Evolutionary conservation across 2,329 filamentous ascomycete species (phyloP).

Genomic region (Fonsecaea monophora): DNA sequence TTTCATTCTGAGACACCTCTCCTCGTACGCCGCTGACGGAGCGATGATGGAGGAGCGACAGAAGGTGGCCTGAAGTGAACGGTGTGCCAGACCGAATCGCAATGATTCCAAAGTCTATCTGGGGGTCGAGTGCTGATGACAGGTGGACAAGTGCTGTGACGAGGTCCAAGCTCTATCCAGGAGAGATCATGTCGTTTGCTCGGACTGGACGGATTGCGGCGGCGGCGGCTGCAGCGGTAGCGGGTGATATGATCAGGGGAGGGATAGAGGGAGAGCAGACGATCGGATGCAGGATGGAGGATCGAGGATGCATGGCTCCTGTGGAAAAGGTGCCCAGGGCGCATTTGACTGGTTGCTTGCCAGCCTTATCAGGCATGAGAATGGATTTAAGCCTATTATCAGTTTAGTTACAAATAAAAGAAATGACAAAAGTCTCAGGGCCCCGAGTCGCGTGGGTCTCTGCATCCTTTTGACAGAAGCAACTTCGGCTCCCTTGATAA

Average conservation of each 20-base stretch:
- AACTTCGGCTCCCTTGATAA: conserved; percentile 5
- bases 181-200: conserved; percentile 2
- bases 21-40: not conserved
- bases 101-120: not conserved
- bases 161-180: not conserved
- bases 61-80: not conserved
- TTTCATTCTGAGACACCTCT: not conserved
- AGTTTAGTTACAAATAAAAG: not conserved
- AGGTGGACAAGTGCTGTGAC: not conserved
- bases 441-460: not conserved
- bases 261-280: not conserved
- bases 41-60: not conserved
- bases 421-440: not conserved
- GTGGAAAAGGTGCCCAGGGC: not conserved
- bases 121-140: not conserved
- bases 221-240: not conserved
- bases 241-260: not conserved
- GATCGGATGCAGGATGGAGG: not conserved
- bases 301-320: not conserved
- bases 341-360: not conserved
- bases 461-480: not conserved
- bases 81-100: not conserved
- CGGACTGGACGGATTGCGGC: not conserved
- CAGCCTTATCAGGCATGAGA: not conserved
- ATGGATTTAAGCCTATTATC: not conserved